Conservation (phyloP, 2,329 filamentous ascomycete genomes). For the Aspergillus tamarii region DNA sequence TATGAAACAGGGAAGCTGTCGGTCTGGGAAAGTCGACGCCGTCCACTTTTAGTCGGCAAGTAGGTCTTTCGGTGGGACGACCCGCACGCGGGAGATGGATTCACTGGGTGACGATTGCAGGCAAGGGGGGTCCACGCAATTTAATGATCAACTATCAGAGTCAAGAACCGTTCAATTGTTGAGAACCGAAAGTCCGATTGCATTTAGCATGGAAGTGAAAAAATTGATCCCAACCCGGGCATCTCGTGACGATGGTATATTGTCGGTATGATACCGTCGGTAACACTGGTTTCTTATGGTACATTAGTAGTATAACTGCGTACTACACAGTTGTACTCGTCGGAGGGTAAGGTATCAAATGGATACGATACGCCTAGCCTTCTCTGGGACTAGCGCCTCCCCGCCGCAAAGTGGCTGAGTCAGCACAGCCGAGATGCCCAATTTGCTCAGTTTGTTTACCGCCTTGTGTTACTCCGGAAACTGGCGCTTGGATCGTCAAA, state of each 20-base stretch:
- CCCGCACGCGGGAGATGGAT: slow-evolving; percentile 14
- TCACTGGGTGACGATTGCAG: background rate
- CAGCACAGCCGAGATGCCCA: slow-evolving; percentile 15
- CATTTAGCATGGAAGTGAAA: background rate
- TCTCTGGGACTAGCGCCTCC: slow-evolving; percentile 12
- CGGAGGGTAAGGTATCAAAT: background rate
- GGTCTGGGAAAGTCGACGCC: slow-evolving; percentile 8
- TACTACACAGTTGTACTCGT: background rate
- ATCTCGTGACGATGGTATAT: background rate
- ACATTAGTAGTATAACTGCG: background rate
- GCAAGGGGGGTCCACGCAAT: background rate
- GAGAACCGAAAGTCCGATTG: background rate
- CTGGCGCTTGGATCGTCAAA: slow-evolving; percentile 16
- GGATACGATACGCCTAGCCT: slow-evolving; percentile 19
- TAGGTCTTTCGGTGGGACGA: slow-evolving; percentile 12
- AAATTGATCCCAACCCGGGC: background rate
- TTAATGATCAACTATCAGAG: background rate
- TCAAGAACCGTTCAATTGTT: background rate
- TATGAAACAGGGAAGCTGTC: slow-evolving; percentile 11
- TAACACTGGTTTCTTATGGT: background rate
- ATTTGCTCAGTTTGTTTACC: slow-evolving; percentile 35
- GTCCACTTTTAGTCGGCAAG: slow-evolving; percentile 10
- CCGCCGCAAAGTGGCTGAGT: slow-evolving; percentile 28
- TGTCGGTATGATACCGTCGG: background rate
- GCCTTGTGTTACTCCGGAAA: slow-evolving; percentile 36